Percentiles rank a stretch among this genome's conserved stretches.
Evolutionary conservation across 208 protist genomes (phyloP).

Genomic region (Leishmania braziliensis): DNA sequence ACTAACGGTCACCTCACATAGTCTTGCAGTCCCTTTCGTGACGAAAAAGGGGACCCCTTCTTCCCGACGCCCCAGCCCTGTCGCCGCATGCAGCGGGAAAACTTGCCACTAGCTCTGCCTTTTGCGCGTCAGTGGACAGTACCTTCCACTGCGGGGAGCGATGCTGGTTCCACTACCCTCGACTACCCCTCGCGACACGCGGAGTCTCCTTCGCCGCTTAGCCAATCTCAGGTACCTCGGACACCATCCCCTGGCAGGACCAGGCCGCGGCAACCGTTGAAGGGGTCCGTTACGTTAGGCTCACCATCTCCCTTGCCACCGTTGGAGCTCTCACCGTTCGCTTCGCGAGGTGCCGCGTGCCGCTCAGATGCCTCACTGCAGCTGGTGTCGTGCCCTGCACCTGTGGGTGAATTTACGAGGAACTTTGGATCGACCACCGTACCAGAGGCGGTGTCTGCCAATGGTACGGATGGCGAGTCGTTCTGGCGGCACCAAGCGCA

Average conservation of each 20-base stretch:
- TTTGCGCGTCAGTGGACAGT: constrained; percentile 35
- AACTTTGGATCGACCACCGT: background rate
- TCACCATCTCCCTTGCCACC: background rate
- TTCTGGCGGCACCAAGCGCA: constrained; percentile 34
- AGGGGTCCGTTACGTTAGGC: background rate
- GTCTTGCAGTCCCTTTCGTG: background rate
- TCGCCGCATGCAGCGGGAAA: constrained; percentile 10
- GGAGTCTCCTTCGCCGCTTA: constrained; percentile 2
- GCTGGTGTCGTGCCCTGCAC: background rate
- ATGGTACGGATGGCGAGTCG: background rate
- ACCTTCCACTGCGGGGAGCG: background rate
- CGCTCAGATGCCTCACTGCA: background rate
- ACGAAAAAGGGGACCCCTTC: no score
- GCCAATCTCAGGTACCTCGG: background rate
- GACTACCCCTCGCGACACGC: constrained; percentile 10
- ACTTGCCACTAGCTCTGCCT: constrained; percentile 9
- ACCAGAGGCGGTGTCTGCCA: background rate
- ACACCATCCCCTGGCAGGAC: background rate
- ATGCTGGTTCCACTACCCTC: background rate
- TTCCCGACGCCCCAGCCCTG: no score
- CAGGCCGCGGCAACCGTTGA: background rate
- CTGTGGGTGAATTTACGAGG: background rate
- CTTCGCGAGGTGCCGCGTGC: background rate
- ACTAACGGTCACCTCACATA: background rate
- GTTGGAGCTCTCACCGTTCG: background rate